Evolutionary conservation across 2,329 filamentous ascomycete genomes (phyloP).

Genomic region (Colletotrichum echinochloae): DNA sequence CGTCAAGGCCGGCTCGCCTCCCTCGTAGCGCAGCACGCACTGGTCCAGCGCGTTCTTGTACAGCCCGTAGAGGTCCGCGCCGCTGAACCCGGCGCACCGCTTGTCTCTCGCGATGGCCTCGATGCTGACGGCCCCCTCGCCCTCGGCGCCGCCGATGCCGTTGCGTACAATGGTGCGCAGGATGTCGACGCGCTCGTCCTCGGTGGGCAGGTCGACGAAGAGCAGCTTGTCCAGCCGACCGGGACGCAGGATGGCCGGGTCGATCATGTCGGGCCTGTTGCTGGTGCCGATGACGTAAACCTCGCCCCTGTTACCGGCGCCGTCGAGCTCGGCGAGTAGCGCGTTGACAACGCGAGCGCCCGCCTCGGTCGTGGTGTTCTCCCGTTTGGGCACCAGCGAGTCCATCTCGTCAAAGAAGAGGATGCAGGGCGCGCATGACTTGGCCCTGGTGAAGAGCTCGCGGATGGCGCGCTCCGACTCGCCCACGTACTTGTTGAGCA

Average conservation of each 20-base stretch:
- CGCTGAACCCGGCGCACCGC: constrained; percentile 82
- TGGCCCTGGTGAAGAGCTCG: constrained; percentile 89
- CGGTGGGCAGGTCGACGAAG: constrained; percentile 86
- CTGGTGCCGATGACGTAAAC: constrained; percentile 97
- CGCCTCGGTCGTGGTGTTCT: constrained; percentile 82
- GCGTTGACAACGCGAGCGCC: constrained; percentile 94
- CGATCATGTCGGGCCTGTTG: constrained; percentile 96
- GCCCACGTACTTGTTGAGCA: constrained; percentile 97
- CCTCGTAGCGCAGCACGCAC: constrained; percentile 47
- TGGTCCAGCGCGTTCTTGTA: constrained; percentile 61
- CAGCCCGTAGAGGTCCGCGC: constrained; percentile 68
- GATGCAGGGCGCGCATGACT: constrained; percentile 89
- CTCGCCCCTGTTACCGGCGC: constrained; percentile 80
- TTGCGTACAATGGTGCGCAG: constrained; percentile 74
- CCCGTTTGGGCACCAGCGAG: constrained; percentile 87
- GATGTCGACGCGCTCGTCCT: constrained; percentile 86
- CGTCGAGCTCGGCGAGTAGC: constrained; percentile 92
- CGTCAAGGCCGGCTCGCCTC: constrained; percentile 49
- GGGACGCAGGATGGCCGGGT: constrained; percentile 92
- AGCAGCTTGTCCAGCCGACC: constrained; percentile 89
- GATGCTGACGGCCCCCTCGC: constrained; percentile 59
- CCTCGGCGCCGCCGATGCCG: constrained; percentile 53
- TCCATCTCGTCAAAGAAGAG: constrained; percentile 94
- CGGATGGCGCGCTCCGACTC: constrained; percentile 94
- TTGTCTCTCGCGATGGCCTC: constrained; percentile 73